phyloP scores from a whole-genome alignment of 208 protist species.

The Balamuthia mandrillaris region DNA sequence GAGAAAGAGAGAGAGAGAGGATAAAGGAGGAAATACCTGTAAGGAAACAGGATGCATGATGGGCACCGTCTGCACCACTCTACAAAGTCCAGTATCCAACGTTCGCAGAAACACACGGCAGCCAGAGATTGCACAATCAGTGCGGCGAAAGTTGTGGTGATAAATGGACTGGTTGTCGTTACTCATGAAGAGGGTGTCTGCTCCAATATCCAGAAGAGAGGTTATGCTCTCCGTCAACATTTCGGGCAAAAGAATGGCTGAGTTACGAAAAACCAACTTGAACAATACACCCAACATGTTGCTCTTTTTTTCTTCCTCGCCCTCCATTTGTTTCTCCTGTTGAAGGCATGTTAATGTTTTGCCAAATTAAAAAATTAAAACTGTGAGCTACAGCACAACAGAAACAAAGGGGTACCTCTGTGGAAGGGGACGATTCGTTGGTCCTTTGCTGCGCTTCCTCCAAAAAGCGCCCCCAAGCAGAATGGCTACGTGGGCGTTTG shows the following conservation, averaged over 20 bases:
- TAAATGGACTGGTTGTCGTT: constrained; percentile 11
- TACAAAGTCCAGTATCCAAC: background rate
- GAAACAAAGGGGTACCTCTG: too few species aligned
- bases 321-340: too few species aligned
- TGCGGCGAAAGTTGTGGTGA: background rate
- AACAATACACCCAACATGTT: background rate
- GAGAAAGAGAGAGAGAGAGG: too few species aligned
- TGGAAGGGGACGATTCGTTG: too few species aligned
- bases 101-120: background rate
- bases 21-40: background rate
- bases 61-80: background rate
- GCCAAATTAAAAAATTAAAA: too few species aligned
- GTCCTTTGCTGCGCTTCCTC: too few species aligned
- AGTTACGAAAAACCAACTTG: background rate
- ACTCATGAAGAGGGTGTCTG: background rate
- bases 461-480: too few species aligned
- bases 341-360: too few species aligned
- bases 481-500: too few species aligned
- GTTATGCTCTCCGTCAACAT: background rate
- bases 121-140: background rate
- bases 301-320: background rate
- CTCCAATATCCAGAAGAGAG: background rate
- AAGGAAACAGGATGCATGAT: background rate
- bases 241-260: background rate
- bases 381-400: too few species aligned